Conservation (phyloP, 805 yeast genomes). For the Candida nitratophila region DNA sequence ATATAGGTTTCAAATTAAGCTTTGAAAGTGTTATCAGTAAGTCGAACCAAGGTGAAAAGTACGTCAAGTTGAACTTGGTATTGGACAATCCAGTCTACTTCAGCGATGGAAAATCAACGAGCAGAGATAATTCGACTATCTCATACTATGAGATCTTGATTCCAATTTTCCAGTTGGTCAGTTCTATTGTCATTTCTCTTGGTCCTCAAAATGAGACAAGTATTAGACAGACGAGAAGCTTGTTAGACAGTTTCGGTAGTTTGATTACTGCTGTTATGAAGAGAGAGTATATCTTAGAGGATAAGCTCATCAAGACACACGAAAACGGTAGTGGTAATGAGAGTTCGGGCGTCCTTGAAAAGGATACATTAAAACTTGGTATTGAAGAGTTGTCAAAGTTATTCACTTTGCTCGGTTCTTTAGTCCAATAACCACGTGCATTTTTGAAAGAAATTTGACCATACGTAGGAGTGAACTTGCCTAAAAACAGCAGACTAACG, state of each 20-base stretch:
- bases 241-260: constrained; percentile 46
- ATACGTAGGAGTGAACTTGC: no score
- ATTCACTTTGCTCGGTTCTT: constrained; percentile 21
- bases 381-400: constrained; percentile 18
- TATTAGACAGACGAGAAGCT: constrained; percentile 40
- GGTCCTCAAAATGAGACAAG: constrained; percentile 69
- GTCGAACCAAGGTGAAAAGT: constrained; percentile 15
- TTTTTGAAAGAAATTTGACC: no score
- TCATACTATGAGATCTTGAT: constrained; percentile 62
- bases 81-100: constrained; percentile 45
- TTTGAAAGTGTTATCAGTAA: constrained; percentile 8
- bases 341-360: no score
- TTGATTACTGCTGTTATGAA: constrained; percentile 46
- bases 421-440: constrained; percentile 8
- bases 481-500: no score
- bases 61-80: constrained; percentile 38
- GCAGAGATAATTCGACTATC: constrained; percentile 16
- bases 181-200: constrained; percentile 62
- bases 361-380: no score
- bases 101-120: constrained; percentile 12
- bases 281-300: constrained; percentile 19
- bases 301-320: constrained; percentile 1
- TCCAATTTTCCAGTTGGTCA: constrained; percentile 67
- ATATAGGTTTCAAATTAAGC: constrained; percentile 49
- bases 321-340: background rate